phyloP scores from a whole-genome alignment of 768 basidiomycete genomes.

The Rhodosporidiobolus odoratus region DNA sequence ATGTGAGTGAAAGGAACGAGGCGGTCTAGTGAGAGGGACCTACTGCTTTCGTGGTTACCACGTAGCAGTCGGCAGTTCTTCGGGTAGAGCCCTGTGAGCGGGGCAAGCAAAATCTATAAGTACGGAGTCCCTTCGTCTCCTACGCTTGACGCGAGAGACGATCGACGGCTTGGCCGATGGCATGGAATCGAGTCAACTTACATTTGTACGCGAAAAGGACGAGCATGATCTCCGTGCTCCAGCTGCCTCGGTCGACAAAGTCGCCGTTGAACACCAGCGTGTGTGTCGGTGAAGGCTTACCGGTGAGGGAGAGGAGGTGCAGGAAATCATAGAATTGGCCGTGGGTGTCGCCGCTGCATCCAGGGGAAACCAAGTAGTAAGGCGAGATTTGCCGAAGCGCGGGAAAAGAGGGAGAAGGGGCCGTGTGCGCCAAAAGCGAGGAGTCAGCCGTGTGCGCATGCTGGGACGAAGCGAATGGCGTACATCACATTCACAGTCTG shows the following conservation, averaged over 20 bases:
- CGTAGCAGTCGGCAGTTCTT: conserved; percentile 81
- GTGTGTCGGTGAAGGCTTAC: conserved; percentile 76
- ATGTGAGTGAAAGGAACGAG: neutral
- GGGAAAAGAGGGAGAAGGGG: neutral
- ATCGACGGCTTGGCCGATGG: neutral
- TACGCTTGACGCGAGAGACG: neutral
- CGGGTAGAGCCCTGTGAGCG: conserved; percentile 61
- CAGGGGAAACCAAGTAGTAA: neutral
- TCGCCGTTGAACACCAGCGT: conserved; percentile 88
- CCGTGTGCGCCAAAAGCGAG: neutral
- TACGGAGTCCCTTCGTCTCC: neutral
- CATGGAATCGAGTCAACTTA: conserved; percentile 47
- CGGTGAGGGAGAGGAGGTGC: conserved; percentile 78
- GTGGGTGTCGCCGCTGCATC: conserved; percentile 72
- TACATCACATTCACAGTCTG: conserved; percentile 68
- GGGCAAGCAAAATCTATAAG: neutral
- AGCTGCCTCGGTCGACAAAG: conserved; percentile 94
- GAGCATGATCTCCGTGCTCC: conserved; percentile 88
- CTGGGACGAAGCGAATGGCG: no score
- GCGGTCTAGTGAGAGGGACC: neutral
- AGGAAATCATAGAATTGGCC: conserved; percentile 94
- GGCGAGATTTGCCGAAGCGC: neutral
- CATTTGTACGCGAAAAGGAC: conserved; percentile 94
- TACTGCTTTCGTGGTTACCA: conserved; percentile 63
- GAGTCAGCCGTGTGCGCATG: no score